Evolutionary conservation across 2,329 filamentous ascomycete species (phyloP).

Genomic region (Paramyrothecium roridum): DNA sequence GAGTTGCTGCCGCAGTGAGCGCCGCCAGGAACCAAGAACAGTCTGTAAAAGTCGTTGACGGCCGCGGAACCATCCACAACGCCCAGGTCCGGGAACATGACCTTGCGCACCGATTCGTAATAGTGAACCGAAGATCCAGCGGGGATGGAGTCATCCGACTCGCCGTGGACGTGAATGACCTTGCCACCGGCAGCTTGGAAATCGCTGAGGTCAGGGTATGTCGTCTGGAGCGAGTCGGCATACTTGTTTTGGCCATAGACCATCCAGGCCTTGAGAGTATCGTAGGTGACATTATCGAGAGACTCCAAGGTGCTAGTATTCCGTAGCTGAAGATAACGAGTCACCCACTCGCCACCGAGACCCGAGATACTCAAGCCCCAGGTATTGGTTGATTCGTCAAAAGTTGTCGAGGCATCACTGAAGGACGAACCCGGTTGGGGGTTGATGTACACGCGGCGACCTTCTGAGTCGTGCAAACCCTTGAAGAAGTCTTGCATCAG

Average conservation of each 20-base stretch:
- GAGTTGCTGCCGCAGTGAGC: conserved; percentile 43
- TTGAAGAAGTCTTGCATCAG: conserved; percentile 29
- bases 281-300: conserved; percentile 45
- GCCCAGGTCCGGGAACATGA: conserved; percentile 41
- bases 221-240: conserved; percentile 50
- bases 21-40: conserved; percentile 43
- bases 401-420: conserved; percentile 27
- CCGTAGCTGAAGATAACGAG: conserved; percentile 35
- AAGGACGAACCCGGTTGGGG: conserved; percentile 28
- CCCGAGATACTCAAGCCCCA: conserved; percentile 26
- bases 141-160: conserved; percentile 49
- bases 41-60: conserved; percentile 43
- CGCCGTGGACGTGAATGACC: conserved; percentile 54
- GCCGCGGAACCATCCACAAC: conserved; percentile 35
- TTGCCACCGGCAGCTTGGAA: conserved; percentile 50
- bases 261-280: conserved; percentile 52
- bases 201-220: conserved; percentile 45
- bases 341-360: conserved; percentile 30
- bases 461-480: conserved; percentile 32
- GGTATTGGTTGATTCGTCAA: conserved; percentile 20
- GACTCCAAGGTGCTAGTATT: conserved; percentile 30
- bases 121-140: conserved; percentile 51
- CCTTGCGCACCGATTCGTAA: conserved; percentile 45
- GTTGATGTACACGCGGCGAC: conserved; percentile 29
- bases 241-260: conserved; percentile 42